Base-by-base conservation (phyloP, 1,139 yeast species). In the Pichia norvegensis region DNA sequence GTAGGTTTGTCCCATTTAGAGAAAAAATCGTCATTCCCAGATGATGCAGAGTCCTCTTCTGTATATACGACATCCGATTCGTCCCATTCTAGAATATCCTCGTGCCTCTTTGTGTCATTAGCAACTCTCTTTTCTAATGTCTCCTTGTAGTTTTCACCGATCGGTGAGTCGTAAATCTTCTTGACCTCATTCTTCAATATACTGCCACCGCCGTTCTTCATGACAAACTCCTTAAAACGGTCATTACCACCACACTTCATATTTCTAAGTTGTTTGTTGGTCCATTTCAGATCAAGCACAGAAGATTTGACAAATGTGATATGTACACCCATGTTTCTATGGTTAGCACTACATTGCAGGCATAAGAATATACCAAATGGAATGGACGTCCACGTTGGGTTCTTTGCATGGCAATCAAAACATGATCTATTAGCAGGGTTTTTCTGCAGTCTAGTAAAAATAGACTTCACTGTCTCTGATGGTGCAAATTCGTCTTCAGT, bases 311-410 rank as follows among this genome's bases (percentile, higher is more conserved):
- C 97, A 67, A 92, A 92, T 33, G 97, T 84, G 55, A 92, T 83
- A 64, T 92, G 98, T 42, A 90, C 97, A 45, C 98, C 98, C 62
- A 92, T 70, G 47, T 95, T 94, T 65, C 98, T 79, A 66, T 92
- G 98, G 50, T 84, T 78, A n/a, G 97, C 95, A 50, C 97, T 95
- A 66, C 97, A 92, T 61, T 90, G 96, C 48, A 90, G 76, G 66
- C 97, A 92, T 55, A 92, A 74, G 66, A 90, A 82, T 46, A 92
- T 88, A 47, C 97, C 97, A 62, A 87, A 88, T 51, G 95, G 95
- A 42, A 95, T 95, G 25, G 96, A 86, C 3, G 97, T 94, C 98
- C 98, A 92, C 45, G 95, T 95, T 27, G 98, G 97, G 65, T 90
- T 90, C 56, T 87, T 92, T 35, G 95, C 90, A 29, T 75, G 78